phyloP scores from a whole-genome alignment of 352 stramenopile genomes.

The Phytophthora citricola region DNA sequence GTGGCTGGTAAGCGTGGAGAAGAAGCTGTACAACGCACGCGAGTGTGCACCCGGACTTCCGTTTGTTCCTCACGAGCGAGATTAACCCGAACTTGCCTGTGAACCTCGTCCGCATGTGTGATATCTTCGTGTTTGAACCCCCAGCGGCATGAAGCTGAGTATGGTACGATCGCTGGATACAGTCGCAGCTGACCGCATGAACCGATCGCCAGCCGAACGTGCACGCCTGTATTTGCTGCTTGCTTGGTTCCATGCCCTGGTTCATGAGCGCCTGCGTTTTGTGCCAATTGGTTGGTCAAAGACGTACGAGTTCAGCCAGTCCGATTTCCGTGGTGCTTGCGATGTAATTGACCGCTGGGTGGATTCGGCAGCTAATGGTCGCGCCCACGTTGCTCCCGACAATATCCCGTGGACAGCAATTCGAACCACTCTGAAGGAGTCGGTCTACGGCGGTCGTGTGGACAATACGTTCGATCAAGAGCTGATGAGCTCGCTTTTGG shows the following conservation, averaged over 20 bases:
- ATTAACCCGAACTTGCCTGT: conserved; percentile 97
- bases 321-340: conserved; percentile 96
- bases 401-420: conserved; percentile 99
- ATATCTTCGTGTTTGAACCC: conserved; percentile 99
- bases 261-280: conserved; percentile 98
- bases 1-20: conserved; percentile 98
- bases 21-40: conserved; percentile 94
- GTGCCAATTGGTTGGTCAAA: conserved; percentile 98
- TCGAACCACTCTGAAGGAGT: conserved; percentile 95
- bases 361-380: conserved; percentile 82
- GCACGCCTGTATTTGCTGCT: conserved; percentile 97
- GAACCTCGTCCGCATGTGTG: conserved; percentile 95
- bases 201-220: conserved; percentile 87
- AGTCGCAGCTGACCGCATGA: conserved; percentile 93
- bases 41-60: conserved; percentile 81
- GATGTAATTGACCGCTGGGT: conserved; percentile 99
- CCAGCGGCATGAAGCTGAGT: conserved; percentile 97
- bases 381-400: conserved; percentile 94
- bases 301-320: conserved; percentile 99
- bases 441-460: conserved; percentile 97
- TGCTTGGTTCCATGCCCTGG: conserved; percentile 98
- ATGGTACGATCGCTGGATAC: conserved; percentile 96
- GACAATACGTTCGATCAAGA: conserved; percentile 97
- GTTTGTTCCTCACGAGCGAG: conserved; percentile 98
- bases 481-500: conserved; percentile 95